Conservation (phyloP, 257 asterid genomes). For the Salvia hispanica region DNA sequence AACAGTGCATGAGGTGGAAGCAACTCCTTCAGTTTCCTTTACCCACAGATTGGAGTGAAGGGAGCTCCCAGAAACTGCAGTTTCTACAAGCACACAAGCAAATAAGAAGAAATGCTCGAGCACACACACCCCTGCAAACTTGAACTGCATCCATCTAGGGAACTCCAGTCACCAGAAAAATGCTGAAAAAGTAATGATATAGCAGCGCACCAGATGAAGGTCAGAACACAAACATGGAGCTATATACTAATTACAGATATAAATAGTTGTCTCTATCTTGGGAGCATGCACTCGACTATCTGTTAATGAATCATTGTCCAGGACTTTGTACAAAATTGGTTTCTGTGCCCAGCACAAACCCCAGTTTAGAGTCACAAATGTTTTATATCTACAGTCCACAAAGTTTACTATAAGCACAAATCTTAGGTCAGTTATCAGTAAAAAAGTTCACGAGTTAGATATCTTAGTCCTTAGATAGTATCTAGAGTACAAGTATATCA, state of each 20-base stretch:
- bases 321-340: neutral
- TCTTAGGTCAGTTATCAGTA: neutral
- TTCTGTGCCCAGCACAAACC: neutral
- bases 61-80: constrained; percentile 55
- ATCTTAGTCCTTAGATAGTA: too few relatives aligned
- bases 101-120: too few relatives aligned
- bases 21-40: constrained; percentile 50
- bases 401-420: neutral
- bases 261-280: neutral
- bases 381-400: too few relatives aligned
- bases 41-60: constrained; percentile 55
- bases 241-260: neutral
- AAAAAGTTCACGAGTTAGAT: neutral
- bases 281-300: neutral
- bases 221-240: constrained; percentile 20
- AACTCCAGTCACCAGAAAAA: neutral
- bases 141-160: neutral
- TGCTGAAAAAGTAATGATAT: constrained; percentile 14
- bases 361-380: neutral
- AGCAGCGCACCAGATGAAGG: constrained; percentile 7
- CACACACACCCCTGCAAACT: neutral
- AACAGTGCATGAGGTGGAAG: constrained; percentile 65
- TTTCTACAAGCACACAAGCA: constrained; percentile 5
- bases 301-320: neutral
- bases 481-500: too few relatives aligned